Evolutionary conservation across 805 yeast genomes (phyloP).

Genomic region (Wickerhamomyces xylosicus): DNA sequence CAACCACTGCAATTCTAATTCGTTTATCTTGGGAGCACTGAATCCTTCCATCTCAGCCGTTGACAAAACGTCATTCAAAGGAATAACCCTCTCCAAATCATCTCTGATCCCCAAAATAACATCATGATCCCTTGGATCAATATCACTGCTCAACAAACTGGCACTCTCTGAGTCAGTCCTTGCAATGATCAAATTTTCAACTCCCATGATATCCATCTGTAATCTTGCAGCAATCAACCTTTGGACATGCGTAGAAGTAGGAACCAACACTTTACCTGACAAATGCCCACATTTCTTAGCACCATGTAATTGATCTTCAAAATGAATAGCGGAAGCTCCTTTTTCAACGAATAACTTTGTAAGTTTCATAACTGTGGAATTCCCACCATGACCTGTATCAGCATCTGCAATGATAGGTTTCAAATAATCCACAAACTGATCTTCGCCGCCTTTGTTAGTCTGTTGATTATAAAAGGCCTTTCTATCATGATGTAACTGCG

Average conservation of each 20-base stretch:
- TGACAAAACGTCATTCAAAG: constrained; percentile 34
- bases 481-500: constrained; percentile 47
- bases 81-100: constrained; percentile 18
- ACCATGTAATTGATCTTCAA: constrained; percentile 56
- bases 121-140: constrained; percentile 50
- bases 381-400: constrained; percentile 59
- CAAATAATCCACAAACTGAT: constrained; percentile 34
- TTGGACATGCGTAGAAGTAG: constrained; percentile 44
- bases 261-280: constrained; percentile 53
- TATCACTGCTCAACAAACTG: constrained; percentile 36
- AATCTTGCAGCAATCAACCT: constrained; percentile 46
- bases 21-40: constrained; percentile 23
- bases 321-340: constrained; percentile 59
- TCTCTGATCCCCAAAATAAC: constrained; percentile 37
- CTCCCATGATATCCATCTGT: constrained; percentile 58
- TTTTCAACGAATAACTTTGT: constrained; percentile 57
- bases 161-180: constrained; percentile 52
- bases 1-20: constrained; percentile 38
- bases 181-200: constrained; percentile 47
- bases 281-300: constrained; percentile 59
- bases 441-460: not conserved
- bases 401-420: constrained; percentile 59
- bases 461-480: constrained; percentile 34
- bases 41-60: constrained; percentile 33
- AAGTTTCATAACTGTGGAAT: constrained; percentile 51